Evolutionary conservation across 495 filamentous ascomycete genomes (phyloP), one percentile per base, ranked within the genome.

Genomic region (Astrocystis sublimbata): DNA sequence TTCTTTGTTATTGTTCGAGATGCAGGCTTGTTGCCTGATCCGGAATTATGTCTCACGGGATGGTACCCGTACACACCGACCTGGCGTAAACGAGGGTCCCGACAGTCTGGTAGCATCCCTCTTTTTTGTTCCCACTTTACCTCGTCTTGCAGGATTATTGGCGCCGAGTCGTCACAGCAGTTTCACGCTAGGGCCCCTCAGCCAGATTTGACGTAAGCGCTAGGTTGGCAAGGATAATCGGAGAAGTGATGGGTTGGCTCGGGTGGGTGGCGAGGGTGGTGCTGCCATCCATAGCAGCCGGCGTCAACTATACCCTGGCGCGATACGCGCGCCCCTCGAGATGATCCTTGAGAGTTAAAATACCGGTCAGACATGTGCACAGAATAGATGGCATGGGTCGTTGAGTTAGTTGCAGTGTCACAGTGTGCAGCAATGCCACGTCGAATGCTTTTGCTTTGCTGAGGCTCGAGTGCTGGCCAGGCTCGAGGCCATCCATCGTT

Each of bases 61-160:
- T 24, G 17, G 28, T 4, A n/a, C 53, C 51, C 54, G 28, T 57
- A 43, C 36, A 43, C 36, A 42, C 54, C 40, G 54, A 57, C 40
- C n/a, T 45, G 17, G 54, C 23, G 6, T 57, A 57, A 45, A 57
- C 40, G 54, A 57, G 54, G 46, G n/a, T 57, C 38, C 54, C 54
- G 54, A 57, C 54, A 57, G 54, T 7, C 15, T 28, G 54, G 54
- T 40, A 43, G 38, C 13, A 10, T 10, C 38, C 43, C 43, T 38
- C 53, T 42, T 57, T 28, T n/a, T 26, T 45, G n/a, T n/a, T n/a
- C n/a, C 26, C 10, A 43, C 3, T 21, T 12, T 38, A 21, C 38
- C 54, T 13, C 38, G 54, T 57, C 40, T 57, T 57, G 40, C 45
- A 12, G 45, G 23, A 12, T 45, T 31, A 3, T 35, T 26, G 40